Percentiles rank a stretch among this genome's conserved stretches.
These are phyloP conservation scores for Fusarium sp. DNA, from an alignment of 2,329 filamentous ascomycete species.

Conservation along the genomic window DNA sequence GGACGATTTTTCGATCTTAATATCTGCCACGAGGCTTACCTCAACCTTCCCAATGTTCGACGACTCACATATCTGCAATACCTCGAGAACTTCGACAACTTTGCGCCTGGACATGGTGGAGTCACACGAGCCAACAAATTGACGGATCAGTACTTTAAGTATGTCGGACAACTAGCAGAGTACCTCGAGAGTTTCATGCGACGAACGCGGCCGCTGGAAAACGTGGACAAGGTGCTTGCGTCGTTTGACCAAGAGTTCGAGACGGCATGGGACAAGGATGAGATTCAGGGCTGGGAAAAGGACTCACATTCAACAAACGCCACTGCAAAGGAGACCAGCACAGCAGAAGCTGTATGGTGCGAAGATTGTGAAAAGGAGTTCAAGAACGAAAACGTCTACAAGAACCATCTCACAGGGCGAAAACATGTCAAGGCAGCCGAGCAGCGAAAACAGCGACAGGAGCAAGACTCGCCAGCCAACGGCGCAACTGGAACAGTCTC, in stretches of 20 bases:
- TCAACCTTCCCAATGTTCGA: slow-evolving; percentile 89
- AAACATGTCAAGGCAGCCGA: slow-evolving; percentile 91
- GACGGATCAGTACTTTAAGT: slow-evolving; percentile 92
- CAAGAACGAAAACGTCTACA: slow-evolving; percentile 94
- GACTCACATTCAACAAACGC: slow-evolving; percentile 57
- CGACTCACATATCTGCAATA: slow-evolving; percentile 92
- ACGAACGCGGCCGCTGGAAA: slow-evolving; percentile 84
- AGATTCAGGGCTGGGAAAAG: slow-evolving; percentile 80
- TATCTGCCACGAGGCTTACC: slow-evolving; percentile 83
- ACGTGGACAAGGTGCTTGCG: slow-evolving; percentile 80
- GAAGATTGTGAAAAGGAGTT: slow-evolving; percentile 94
- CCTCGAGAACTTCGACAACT: slow-evolving; percentile 89
- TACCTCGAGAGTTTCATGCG: slow-evolving; percentile 93
- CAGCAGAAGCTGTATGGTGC: slow-evolving; percentile 82
- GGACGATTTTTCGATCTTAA: slow-evolving; percentile 94
- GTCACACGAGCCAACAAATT: slow-evolving; percentile 86
- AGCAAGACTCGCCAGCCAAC: slow-evolving; percentile 51
- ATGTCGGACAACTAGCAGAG: slow-evolving; percentile 80
- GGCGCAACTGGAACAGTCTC: slow-evolving; percentile 48
- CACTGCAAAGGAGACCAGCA: slow-evolving; percentile 45
- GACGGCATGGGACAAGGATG: slow-evolving; percentile 80
- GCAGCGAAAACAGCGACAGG: slow-evolving; percentile 63
- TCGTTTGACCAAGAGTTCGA: slow-evolving; percentile 88
- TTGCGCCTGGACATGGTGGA: slow-evolving; percentile 76
- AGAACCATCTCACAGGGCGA: slow-evolving; percentile 86